A percentile compares a stretch with the other conserved stretches of the same genome.
Conservation (phyloP, 208 protist genomes). For the Tritrichomonas foetus region DNA sequence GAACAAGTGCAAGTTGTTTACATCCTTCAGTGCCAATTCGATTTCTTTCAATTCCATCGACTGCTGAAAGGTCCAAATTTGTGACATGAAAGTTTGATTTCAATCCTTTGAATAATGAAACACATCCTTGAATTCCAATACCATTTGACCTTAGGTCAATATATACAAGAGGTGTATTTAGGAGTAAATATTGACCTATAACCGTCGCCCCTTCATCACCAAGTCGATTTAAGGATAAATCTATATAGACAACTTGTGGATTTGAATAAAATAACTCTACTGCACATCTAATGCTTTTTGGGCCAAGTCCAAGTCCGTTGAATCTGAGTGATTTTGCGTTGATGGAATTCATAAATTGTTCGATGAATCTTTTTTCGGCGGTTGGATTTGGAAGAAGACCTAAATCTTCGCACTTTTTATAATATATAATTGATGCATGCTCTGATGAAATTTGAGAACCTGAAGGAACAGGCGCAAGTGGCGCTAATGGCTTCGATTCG, state of each 20-base stretch:
- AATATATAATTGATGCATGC: neutral
- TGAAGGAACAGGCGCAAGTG: neutral
- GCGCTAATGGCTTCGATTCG: no score
- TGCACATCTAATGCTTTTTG: neutral
- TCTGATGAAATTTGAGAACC: neutral
- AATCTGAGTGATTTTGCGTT: neutral
- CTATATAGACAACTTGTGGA: neutral
- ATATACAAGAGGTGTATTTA: neutral
- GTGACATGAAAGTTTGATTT: neutral
- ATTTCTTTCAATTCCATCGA: slow-evolving; percentile 15
- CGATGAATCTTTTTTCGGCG: neutral
- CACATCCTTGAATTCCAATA: neutral
- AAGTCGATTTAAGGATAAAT: neutral
- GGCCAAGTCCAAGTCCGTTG: neutral
- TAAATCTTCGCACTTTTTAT: neutral
- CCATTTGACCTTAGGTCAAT: neutral
- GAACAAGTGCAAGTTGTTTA: neutral
- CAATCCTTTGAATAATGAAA: neutral
- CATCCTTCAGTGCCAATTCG: neutral
- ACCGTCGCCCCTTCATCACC: neutral
- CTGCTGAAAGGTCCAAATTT: neutral
- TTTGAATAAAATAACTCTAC: neutral
- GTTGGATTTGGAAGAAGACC: neutral
- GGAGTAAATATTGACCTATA: neutral
- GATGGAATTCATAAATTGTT: slow-evolving; percentile 34